phyloP scores from a whole-genome alignment of 2,329 filamentous ascomycete genomes.

The Neobulgaria alba region DNA sequence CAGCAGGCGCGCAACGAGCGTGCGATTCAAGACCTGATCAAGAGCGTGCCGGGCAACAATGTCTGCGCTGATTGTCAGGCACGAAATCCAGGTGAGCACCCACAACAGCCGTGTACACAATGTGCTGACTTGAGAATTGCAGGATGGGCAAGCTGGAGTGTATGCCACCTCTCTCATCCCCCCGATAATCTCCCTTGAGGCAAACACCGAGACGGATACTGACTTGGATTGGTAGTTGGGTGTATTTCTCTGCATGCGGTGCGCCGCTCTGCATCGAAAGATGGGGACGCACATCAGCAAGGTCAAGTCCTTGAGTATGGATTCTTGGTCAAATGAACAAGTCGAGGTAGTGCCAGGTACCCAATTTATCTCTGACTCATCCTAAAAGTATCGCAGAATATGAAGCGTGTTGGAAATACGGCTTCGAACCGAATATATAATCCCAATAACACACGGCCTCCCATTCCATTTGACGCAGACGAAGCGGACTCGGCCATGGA shows the following conservation, averaged over 20 bases:
- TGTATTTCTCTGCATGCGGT: slow-evolving; percentile 96
- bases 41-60: slow-evolving; percentile 78
- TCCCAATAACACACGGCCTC: slow-evolving; percentile 69
- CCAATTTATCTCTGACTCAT: not conserved
- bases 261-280: slow-evolving; percentile 90
- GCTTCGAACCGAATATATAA: slow-evolving; percentile 87
- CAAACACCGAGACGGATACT: slow-evolving; percentile 9
- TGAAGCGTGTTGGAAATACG: slow-evolving; percentile 85
- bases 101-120: not conserved
- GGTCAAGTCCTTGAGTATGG: slow-evolving; percentile 98
- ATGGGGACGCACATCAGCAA: slow-evolving; percentile 97
- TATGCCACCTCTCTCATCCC: slow-evolving; percentile 15
- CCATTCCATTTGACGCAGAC: slow-evolving; percentile 82
- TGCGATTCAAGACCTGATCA: slow-evolving; percentile 79
- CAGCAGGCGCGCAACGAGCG: slow-evolving; percentile 97
- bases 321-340: slow-evolving; percentile 92
- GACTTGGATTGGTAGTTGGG: slow-evolving; percentile 61
- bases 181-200: not conserved
- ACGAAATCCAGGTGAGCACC: slow-evolving; percentile 80
- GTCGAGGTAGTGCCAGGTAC: slow-evolving; percentile 62
- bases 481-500: slow-evolving; percentile 94
- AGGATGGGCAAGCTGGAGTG: slow-evolving; percentile 32
- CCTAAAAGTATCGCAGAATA: slow-evolving; percentile 52
- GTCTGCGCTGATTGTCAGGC: slow-evolving; percentile 88
- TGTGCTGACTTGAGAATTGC: slow-evolving; percentile 9